phyloP scores from a whole-genome alignment of 177 flowering plant species.

The Vitis hybrid region DNA sequence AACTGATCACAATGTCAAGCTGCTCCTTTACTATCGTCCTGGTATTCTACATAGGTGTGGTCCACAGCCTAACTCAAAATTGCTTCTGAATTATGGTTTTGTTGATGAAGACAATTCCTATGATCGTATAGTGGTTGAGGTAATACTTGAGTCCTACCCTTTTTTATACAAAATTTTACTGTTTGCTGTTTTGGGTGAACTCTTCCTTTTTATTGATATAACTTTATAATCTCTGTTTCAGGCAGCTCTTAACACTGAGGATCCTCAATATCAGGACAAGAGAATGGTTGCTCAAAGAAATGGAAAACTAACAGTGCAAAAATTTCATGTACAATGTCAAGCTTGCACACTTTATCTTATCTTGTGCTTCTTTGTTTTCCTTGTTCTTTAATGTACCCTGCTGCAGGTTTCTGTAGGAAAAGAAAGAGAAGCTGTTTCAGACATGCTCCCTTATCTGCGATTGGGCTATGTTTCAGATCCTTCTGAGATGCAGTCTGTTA shows the following conservation, averaged over 20 bases:
- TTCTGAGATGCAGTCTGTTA: constrained; percentile 89
- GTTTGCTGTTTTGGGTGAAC: too few relatives aligned
- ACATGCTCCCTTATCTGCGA: constrained; percentile 94
- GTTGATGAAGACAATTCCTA: constrained; percentile 94
- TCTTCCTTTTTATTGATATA: too few relatives aligned
- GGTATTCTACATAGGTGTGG: constrained; percentile 73
- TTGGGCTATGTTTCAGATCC: constrained; percentile 94
- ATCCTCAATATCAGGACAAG: constrained; percentile 97
- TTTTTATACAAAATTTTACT: not conserved
- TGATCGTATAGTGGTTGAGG: constrained; percentile 84
- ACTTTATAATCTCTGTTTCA: constrained; percentile 24
- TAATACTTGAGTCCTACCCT: constrained; percentile 19
- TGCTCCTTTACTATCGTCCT: not conserved
- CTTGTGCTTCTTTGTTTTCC: not conserved
- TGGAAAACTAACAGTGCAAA: constrained; percentile 75
- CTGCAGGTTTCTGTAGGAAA: constrained; percentile 76
- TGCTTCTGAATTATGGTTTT: constrained; percentile 95
- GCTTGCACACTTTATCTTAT: not conserved
- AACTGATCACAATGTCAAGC: not conserved
- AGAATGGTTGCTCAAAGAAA: constrained; percentile 96
- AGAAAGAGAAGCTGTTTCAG: constrained; percentile 85
- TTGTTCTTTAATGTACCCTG: constrained; percentile 4
- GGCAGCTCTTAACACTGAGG: constrained; percentile 92
- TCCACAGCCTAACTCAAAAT: constrained; percentile 92
- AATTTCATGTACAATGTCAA: constrained; percentile 57